Evolutionary conservation across 257 asterid species (phyloP), one percentile per base, ranked within the genome.

Genomic region (Solanum chilense): DNA sequence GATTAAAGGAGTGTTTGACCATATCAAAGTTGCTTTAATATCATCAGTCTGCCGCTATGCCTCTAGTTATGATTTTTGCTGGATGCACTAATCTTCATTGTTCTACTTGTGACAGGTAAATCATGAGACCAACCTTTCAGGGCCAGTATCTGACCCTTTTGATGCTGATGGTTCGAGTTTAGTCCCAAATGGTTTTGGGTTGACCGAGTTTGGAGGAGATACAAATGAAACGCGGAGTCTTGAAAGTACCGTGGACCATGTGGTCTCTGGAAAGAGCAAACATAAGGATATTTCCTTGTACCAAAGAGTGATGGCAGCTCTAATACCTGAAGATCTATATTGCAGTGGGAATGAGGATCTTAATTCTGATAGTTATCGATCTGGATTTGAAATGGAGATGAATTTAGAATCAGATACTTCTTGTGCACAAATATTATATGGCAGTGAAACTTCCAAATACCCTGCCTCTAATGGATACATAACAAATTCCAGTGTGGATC

Each of bases 301-400:
- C 90, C 99, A 96, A 92, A 96, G 96, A 89, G 89, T 96, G 86
- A 88, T 96, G 85, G 92, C 98, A 75, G 98, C 99, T 87, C 89
- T 96, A 89, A 93, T 96, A 86, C 95, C 98, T 71, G 98, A 94
- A 90, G 90, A 90, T 71, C 89, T 91, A 86, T 88, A 85, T 88
- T 87, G 85, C 86, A 89, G 87, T 82, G 92, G 89, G 78, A 91
- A 86, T 70, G 96, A 94, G 85, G 95, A 90, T 83, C 88, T 89
- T 82, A 90, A 66, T 27, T 91, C 89, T 58, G 94, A 90, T 88
- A 87, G 77, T 74, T 90, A 91, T 85, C 94, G 88, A 74, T 91
- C 95, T 88, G 92, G 86, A 62, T 91, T 91, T 90, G 96, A 90
- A 89, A 88, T 90, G 85, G 98, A 90, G 71, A 92, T 84, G 52